phyloP scores from a whole-genome alignment of 2,329 filamentous ascomycete species.

The Periglandula ipomoeae region DNA sequence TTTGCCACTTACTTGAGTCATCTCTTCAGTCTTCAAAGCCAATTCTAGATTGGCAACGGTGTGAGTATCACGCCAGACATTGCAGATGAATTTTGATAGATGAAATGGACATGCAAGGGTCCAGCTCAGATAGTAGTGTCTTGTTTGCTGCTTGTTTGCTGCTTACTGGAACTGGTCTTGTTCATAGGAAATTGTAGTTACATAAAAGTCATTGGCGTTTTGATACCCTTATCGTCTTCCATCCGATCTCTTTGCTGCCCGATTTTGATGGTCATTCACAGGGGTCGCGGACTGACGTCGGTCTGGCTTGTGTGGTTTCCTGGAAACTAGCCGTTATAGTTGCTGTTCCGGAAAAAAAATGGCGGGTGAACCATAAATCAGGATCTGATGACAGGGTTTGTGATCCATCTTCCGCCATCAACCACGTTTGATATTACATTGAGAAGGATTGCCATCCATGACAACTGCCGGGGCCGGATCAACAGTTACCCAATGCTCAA shows the following conservation, averaged over 20 bases:
- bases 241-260: too few relatives aligned
- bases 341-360: not conserved
- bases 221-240: too few relatives aligned
- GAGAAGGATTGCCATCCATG: not conserved
- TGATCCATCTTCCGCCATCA: not conserved
- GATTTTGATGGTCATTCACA: too few relatives aligned
- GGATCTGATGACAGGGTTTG: not conserved
- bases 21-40: constrained; percentile 1
- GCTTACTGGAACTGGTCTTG: not conserved
- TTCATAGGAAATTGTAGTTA: constrained; percentile 6
- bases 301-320: too few relatives aligned
- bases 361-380: not conserved
- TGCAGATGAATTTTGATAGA: constrained; percentile 3
- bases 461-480: too few relatives aligned
- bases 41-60: not conserved
- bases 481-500: not conserved
- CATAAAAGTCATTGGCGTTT: constrained; percentile 1
- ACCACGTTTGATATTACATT: too few relatives aligned
- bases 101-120: not conserved
- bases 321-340: too few relatives aligned
- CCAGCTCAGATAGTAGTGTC: not conserved
- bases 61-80: not conserved
- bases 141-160: not conserved
- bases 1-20: not conserved
- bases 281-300: too few relatives aligned